Base-by-base conservation (phyloP, 2,329 filamentous ascomycete genomes). In the Elsinoe arachidis region DNA sequence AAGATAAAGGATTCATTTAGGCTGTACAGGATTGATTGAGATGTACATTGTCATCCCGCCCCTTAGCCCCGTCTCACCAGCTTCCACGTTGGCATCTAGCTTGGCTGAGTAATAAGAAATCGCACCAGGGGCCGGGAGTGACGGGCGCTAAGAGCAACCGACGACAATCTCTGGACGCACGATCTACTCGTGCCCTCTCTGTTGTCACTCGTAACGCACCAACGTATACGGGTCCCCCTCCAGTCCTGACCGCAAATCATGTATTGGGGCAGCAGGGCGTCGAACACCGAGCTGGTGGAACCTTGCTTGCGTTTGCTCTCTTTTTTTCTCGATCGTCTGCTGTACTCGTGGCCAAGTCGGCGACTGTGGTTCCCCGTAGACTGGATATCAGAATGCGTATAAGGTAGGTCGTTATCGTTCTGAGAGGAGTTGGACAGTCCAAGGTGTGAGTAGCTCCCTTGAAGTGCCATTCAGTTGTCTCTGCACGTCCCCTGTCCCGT, bases 201-300 rank as follows among this genome's bases (percentile, higher is more conserved):
- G 41, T 46, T 46, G 26, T 34, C 33, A 39, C 26, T 51, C 19
- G 49, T 53, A 21, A 53, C 49, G 38, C 49, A 23, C 17, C 34
- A 53, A 5, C 34, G 26, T 53, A 34, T 35, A 51, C 26, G 26
- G 26, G 26, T 5, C 7, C 26, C 49, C 12, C 10, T 34, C 30
- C 30, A 39, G 19, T 39, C 49, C 49, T 53, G 17, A 19, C 37
- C 19, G 49, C 49, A 37, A 38, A 15, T 39, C 15, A 38, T 53
- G 33, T 53, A 26, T 34, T 53, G n/a, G 26, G 49, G 23, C 33
- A 17, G 34, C 19, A 26, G 15, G 19, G 19, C 17, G 26, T 53
- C 34, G 49, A 53, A 39, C 30, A 37, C 49, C 49, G 49, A 53
- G 26, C 33, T n/a, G 33, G 49, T 53, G 49, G 49, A 53, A 53